phyloP scores from a whole-genome alignment of 805 yeast genomes.

The Starmerella apicola region DNA sequence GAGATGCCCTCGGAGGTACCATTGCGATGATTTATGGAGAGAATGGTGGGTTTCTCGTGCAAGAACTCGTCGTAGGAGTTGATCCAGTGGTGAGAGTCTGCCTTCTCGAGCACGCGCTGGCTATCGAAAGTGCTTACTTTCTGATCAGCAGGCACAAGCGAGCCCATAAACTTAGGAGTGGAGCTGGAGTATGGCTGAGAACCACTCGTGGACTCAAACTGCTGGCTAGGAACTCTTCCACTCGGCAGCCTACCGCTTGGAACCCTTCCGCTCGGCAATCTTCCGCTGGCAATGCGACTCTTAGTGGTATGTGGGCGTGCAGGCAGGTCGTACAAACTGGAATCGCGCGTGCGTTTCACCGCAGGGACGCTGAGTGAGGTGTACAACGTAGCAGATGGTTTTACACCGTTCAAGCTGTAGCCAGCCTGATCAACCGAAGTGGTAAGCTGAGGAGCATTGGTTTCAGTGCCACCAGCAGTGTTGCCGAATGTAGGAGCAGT shows the following conservation, averaged over 20 bases:
- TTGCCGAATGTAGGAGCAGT: too few species aligned
- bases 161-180: too few species aligned
- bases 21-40: constrained; percentile 13
- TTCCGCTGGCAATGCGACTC: not conserved
- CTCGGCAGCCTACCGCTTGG: too few species aligned
- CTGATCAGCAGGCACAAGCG: not conserved
- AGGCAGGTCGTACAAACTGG: constrained; percentile 1
- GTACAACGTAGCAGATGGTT: constrained; percentile 21
- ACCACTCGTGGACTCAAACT: not conserved
- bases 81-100: constrained; percentile 17
- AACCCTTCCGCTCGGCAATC: too few species aligned
- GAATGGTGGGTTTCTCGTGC: constrained; percentile 20
- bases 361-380: constrained; percentile 17
- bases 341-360: constrained; percentile 5
- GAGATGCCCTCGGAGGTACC: not conserved
- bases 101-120: not conserved
- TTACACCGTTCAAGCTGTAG: constrained; percentile 16
- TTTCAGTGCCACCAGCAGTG: too few species aligned
- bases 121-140: not conserved
- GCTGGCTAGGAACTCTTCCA: too few species aligned
- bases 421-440: constrained; percentile 25
- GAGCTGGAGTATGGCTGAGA: not conserved
- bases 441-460: not conserved
- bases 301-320: not conserved
- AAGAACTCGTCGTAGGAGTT: constrained; percentile 20